Evolutionary conservation across 1,139 yeast species (phyloP).

Genomic region (Debaryomycetaceae sp.): DNA sequence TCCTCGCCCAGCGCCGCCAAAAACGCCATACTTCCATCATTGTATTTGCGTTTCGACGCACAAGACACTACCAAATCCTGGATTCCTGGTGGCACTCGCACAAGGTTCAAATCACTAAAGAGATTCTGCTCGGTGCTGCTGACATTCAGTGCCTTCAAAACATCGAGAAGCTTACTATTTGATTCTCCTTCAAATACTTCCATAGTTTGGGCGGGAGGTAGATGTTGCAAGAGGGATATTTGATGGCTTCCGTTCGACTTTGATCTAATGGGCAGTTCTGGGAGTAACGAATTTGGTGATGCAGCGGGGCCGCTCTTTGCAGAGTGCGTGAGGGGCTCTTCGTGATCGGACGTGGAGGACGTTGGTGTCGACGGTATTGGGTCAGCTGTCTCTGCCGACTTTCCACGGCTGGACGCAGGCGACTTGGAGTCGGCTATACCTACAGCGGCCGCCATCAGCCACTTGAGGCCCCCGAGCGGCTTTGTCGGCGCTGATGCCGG

Average conservation of each 20-base stretch:
- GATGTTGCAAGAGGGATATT: neutral
- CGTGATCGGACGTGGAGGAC: slow-evolving; percentile 5
- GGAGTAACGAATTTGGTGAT: too few relatives aligned
- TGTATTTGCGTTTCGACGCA: slow-evolving; percentile 34
- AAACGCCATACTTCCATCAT: slow-evolving; percentile 15
- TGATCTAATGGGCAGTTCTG: slow-evolving; percentile 1
- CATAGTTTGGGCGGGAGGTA: neutral
- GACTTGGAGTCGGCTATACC: slow-evolving; percentile 6
- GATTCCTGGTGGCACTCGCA: slow-evolving; percentile 59
- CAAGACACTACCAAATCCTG: slow-evolving; percentile 52
- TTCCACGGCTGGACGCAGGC: slow-evolving; percentile 1
- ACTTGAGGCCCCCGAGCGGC: slow-evolving; percentile 54
- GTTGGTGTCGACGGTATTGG: slow-evolving; percentile 5
- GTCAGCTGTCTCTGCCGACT: slow-evolving; percentile 1
- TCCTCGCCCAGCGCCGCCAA: slow-evolving; percentile 15
- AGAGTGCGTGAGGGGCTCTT: neutral
- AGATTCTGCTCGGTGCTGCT: slow-evolving; percentile 22
- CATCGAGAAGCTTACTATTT: slow-evolving; percentile 14
- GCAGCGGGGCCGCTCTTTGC: too few relatives aligned
- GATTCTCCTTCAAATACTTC: slow-evolving; percentile 4
- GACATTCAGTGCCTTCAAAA: slow-evolving; percentile 21
- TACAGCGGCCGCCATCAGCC: slow-evolving; percentile 63
- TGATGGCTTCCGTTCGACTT: too few relatives aligned
- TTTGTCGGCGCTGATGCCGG: slow-evolving; percentile 61
- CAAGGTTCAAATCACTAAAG: slow-evolving; percentile 30